Base-by-base conservation (phyloP, 192 early-diverging fungal species). In the Coemansia sp. region DNA sequence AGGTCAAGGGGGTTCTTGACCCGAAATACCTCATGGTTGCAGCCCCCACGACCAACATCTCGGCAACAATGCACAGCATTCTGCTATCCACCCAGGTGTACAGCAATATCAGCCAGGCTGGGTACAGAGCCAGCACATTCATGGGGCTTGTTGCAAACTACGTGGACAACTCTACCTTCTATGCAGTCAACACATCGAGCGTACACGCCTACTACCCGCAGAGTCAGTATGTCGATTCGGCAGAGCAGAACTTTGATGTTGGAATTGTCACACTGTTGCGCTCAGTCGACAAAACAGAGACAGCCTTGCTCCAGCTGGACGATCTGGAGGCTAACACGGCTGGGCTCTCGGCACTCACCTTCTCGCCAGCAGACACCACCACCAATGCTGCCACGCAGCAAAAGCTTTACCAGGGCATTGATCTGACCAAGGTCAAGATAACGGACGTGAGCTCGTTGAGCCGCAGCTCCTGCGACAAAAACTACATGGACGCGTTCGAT, bases 181-280 rank as follows among this genome's bases (percentile, higher is more conserved):
- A 57, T 25, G 75, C 65, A 0, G 79, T 77, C 20, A 70, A 74
- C 45, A 68, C 65, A 19, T 67, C 79, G 12, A 64, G 65, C 7
- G 79, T 71, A 1, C 79, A 82, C 42, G 75, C 79, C 17, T 82
- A 82, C 65, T 82, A 74, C 25, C 65, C 79, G 37, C 79, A 82
- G 64, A 82, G 71, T 69, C 75, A 82, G 68, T 70, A 74, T 13
- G 51, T 49, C 25, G 69, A 74, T 32, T 7, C 58, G 10, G 54
- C 79, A 5, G 58, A 68, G 75, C 71, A 74, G 40, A 82, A 82
- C 66, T 82, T 77, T 82, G 75, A 82, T 44, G 79, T 82, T 5
- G 79, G 75, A 14, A 57, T 82, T 38, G 51, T 82, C 46, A 71
- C 75, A 4, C 71, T 82, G 40, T 69, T 64, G 41, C 65, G 62